Percentiles rank a stretch among this genome's conserved stretches.
Conservation (phyloP, 495 filamentous ascomycete species). For the Trichocladium antarcticum region DNA sequence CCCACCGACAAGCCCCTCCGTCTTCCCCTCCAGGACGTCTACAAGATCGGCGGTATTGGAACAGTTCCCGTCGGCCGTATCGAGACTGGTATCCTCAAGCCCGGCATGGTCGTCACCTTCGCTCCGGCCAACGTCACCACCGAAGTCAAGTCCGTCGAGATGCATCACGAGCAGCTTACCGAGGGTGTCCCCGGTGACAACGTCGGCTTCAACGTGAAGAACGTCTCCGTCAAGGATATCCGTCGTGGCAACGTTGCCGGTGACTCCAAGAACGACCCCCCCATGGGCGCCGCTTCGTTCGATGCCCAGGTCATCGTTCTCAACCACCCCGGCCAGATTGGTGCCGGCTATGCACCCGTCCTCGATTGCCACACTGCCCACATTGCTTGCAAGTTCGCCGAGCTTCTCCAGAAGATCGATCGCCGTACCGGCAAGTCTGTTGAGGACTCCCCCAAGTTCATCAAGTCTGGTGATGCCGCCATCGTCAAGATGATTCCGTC, state of each 20-base stretch:
- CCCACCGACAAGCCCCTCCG: conserved; percentile 96
- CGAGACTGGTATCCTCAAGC: conserved; percentile 95
- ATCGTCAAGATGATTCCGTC: conserved; percentile 99
- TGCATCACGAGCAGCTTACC: conserved; percentile 99
- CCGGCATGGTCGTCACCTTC: conserved; percentile 96
- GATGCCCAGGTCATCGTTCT: conserved; percentile 99
- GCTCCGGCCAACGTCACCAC: conserved; percentile 97
- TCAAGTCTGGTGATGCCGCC: conserved; percentile 99
- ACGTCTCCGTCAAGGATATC: conserved; percentile 99
- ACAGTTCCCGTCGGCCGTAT: conserved; percentile 99
- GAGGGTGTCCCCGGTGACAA: conserved; percentile 98
- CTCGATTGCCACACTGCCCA: conserved; percentile 99
- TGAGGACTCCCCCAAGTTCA: conserved; percentile 87
- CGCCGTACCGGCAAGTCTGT: conserved; percentile 98
- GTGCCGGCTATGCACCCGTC: conserved; percentile 96
- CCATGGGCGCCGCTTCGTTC: conserved; percentile 79
- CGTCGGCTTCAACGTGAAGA: conserved; percentile 99
- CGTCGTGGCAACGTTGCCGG: conserved; percentile 99
- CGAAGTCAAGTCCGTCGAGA: conserved; percentile 99
- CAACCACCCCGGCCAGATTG: conserved; percentile 99
- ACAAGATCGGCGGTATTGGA: conserved; percentile 99
- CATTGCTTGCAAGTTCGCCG: conserved; percentile 99
- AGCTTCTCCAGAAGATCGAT: conserved; percentile 99
- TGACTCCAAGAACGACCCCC: conserved; percentile 99
- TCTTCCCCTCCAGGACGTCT: conserved; percentile 99